These are phyloP conservation scores for Penicillium silybi DNA, from an alignment of 495 filamentous ascomycete genomes.

Conservation along the genomic window DNA sequence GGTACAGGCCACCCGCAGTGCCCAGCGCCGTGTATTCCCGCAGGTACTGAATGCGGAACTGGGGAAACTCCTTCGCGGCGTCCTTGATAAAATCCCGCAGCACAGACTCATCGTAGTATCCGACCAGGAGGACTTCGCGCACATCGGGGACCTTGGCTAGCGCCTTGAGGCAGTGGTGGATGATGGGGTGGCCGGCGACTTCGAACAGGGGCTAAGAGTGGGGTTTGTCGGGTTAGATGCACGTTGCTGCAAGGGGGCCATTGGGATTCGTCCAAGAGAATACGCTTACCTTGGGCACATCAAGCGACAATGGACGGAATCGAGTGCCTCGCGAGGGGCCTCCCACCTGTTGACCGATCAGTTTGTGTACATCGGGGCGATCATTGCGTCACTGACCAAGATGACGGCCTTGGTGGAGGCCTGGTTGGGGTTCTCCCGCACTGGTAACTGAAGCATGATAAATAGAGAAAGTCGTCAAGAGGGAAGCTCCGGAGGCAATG, in stretches of 20 bases:
- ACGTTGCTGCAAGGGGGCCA: not conserved
- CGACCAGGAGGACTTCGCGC: constrained; percentile 93
- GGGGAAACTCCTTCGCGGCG: constrained; percentile 74
- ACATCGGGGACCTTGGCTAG: constrained; percentile 88
- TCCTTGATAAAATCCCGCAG: constrained; percentile 99
- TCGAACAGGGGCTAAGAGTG: constrained; percentile 86
- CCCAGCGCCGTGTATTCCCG: constrained; percentile 97
- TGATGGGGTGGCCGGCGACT: constrained; percentile 95
- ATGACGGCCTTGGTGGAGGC: constrained; percentile 69
- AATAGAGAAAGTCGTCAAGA: constrained; percentile 2
- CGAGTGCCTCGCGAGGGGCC: constrained; percentile 92
- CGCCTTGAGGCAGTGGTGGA: constrained; percentile 94
- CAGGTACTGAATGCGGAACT: constrained; percentile 90
- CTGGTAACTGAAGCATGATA: constrained; percentile 47
- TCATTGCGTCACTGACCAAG: constrained; percentile 46
- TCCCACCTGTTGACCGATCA: constrained; percentile 63
- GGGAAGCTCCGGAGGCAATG: not conserved
- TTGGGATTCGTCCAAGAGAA: constrained; percentile 2
- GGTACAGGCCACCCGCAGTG: constrained; percentile 95
- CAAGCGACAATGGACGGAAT: constrained; percentile 92
- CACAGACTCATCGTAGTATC: constrained; percentile 96
- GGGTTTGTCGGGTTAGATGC: constrained; percentile 10
- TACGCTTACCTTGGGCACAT: constrained; percentile 82
- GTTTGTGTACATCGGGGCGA: constrained; percentile 9
- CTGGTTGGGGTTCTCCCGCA: constrained; percentile 41